Conservation (phyloP, 192 early-diverging fungal species). For the Dissophora ornata region DNA sequence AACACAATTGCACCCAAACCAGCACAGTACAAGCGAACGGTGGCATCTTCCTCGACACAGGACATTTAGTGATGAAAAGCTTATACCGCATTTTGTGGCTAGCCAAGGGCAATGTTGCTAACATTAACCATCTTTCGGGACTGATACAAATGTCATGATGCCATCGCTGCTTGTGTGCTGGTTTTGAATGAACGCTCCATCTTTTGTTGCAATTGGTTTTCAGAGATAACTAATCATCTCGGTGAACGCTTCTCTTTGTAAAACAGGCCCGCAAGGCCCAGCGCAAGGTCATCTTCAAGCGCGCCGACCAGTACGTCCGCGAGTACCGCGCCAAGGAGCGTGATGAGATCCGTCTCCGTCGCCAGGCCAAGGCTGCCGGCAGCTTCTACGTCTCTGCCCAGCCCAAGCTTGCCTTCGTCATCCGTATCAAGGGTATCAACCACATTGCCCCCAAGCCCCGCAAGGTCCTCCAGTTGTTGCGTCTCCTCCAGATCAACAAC, state of each 20-base stretch:
- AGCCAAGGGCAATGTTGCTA: slow-evolving; percentile 59
- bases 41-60: slow-evolving; percentile 49
- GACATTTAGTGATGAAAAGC: slow-evolving; percentile 33
- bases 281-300: slow-evolving; percentile 98
- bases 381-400: slow-evolving; percentile 96
- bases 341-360: slow-evolving; percentile 90
- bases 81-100: slow-evolving; percentile 43
- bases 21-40: slow-evolving; percentile 24
- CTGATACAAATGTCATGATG: slow-evolving; percentile 62
- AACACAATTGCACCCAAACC: background rate
- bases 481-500: slow-evolving; percentile 99
- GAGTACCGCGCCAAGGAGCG: slow-evolving; percentile 94
- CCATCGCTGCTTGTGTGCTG: slow-evolving; percentile 7
- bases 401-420: slow-evolving; percentile 96
- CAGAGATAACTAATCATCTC: too few relatives aligned
- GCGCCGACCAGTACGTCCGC: slow-evolving; percentile 98
- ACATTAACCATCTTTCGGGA: slow-evolving; percentile 83
- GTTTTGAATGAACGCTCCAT: too few relatives aligned
- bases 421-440: slow-evolving; percentile 99
- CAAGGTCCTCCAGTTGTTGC: slow-evolving; percentile 99
- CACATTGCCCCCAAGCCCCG: slow-evolving; percentile 99
- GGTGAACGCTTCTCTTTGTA: slow-evolving; percentile 8
- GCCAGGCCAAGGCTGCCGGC: slow-evolving; percentile 91
- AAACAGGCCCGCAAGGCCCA: slow-evolving; percentile 65
- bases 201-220: too few relatives aligned